Evolutionary conservation across 2,329 filamentous ascomycete species (phyloP).

Genomic region (Lasiodiplodia citricola): DNA sequence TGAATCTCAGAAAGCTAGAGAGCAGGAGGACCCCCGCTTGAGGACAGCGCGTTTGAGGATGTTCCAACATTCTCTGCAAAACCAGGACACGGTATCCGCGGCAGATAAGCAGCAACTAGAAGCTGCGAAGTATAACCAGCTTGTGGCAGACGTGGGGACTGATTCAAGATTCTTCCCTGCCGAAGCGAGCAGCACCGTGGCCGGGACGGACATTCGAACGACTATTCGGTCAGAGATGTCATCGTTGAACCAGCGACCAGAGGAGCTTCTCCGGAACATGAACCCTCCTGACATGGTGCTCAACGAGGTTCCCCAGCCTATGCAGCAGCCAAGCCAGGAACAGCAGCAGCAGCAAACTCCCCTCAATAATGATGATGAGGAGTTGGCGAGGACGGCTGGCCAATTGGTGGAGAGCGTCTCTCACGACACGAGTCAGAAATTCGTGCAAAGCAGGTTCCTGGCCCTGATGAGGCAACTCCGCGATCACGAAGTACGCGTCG

Average conservation of each 20-base stretch:
- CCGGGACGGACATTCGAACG: slow-evolving; percentile 1
- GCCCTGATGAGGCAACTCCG: slow-evolving; percentile 77
- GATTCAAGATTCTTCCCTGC: slow-evolving; percentile 6
- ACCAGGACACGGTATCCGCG: neutral
- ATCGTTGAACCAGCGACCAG: slow-evolving; percentile 6
- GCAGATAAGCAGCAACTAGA: neutral
- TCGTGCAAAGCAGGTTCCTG: slow-evolving; percentile 78
- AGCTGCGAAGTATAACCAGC: neutral
- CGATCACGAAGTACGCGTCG: slow-evolving; percentile 72
- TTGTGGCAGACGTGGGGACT: neutral
- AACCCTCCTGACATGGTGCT: slow-evolving; percentile 1
- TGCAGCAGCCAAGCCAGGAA: neutral
- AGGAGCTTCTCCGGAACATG: slow-evolving; percentile 13
- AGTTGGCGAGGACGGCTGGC: slow-evolving; percentile 73
- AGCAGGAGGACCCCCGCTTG: neutral
- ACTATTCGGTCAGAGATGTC: slow-evolving; percentile 5
- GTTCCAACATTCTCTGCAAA: slow-evolving; percentile 1
- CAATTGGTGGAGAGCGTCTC: slow-evolving; percentile 72
- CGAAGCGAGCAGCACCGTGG: neutral
- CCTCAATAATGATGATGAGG: slow-evolving; percentile 60
- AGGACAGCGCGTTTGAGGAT: neutral
- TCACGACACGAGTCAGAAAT: slow-evolving; percentile 73
- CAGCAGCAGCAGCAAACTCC: slow-evolving; percentile 29
- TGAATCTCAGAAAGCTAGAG: neutral
- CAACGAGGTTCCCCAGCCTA: neutral